Percentiles rank a stretch among this genome's conserved stretches.
Conservation (phyloP, 73 alveolate genomes). For the Paramecium bursaria region DNA sequence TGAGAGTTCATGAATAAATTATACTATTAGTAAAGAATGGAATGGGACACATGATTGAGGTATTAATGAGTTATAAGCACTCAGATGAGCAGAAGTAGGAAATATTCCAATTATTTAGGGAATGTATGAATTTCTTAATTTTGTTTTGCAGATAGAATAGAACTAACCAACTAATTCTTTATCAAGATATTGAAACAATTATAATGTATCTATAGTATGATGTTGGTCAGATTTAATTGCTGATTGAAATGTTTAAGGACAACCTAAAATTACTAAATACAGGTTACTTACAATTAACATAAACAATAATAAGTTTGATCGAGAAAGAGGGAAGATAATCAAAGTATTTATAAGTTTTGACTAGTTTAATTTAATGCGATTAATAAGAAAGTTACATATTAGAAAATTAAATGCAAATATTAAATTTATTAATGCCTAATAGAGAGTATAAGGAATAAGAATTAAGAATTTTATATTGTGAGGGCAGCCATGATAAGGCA, state of each 20-base stretch:
- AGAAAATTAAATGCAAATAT: slow-evolving; percentile 54
- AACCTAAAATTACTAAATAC: slow-evolving; percentile 47
- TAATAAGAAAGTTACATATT: slow-evolving; percentile 47
- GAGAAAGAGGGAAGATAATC: slow-evolving; percentile 68
- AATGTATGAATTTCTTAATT: slow-evolving; percentile 25
- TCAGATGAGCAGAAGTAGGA: slow-evolving; percentile 6
- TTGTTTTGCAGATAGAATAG: slow-evolving; percentile 33
- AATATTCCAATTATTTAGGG: slow-evolving; percentile 28
- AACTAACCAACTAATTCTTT: slow-evolving; percentile 31
- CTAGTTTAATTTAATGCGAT: not conserved
- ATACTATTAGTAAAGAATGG: slow-evolving; percentile 49
- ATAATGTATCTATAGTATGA: slow-evolving; percentile 51
- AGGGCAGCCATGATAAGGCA: slow-evolving; percentile 46
- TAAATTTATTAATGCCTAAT: slow-evolving; percentile 61
- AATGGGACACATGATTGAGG: slow-evolving; percentile 54
- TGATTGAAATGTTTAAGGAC: slow-evolving; percentile 49
- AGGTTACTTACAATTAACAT: not conserved
- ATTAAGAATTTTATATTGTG: slow-evolving; percentile 47
- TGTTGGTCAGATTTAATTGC: slow-evolving; percentile 54
- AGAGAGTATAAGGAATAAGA: slow-evolving; percentile 38
- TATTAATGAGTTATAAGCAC: not conserved
- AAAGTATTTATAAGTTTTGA: slow-evolving; percentile 39
- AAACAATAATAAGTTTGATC: not conserved
- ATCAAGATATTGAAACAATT: slow-evolving; percentile 14
- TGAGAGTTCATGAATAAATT: slow-evolving; percentile 56